Percentiles rank a stretch among this genome's conserved stretches.
phyloP scores from a whole-genome alignment of 2,329 filamentous ascomycete species.

The Tolypocladium capitatum region DNA sequence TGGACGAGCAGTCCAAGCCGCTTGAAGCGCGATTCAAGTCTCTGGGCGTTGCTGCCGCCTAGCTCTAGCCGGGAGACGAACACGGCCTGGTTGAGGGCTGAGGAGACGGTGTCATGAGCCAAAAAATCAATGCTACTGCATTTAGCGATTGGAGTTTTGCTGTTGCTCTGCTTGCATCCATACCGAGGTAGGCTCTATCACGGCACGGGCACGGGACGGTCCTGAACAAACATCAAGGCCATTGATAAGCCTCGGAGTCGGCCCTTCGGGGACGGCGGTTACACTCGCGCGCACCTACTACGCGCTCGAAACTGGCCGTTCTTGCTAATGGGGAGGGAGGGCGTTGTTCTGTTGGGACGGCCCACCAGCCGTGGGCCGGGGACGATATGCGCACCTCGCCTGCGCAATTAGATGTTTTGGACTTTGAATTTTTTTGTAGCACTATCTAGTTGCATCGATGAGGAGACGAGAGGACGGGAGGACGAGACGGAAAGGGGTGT shows the following conservation, averaged over 20 bases:
- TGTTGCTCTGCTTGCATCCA: slow-evolving; percentile 10
- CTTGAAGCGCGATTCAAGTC: slow-evolving; percentile 22
- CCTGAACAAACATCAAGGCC: background rate
- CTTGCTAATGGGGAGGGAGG: background rate
- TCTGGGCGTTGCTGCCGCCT: slow-evolving; percentile 9
- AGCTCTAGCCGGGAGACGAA: background rate
- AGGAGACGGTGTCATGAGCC: background rate
- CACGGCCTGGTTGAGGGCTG: background rate
- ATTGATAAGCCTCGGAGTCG: background rate
- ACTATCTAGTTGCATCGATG: slow-evolving; percentile 6
- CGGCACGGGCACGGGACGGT: background rate
- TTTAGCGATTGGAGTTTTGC: slow-evolving; percentile 25
- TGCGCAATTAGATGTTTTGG: slow-evolving; percentile 5
- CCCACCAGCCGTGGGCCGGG: background rate
- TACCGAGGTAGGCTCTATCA: slow-evolving; percentile 5
- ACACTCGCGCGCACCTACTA: background rate
- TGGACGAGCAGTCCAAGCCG: slow-evolving; percentile 46
- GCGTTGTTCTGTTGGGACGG: background rate
- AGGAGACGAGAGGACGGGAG: background rate
- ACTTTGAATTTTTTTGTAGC: slow-evolving; percentile 17
- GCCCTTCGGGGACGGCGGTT: background rate
- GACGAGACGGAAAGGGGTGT: background rate
- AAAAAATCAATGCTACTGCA: slow-evolving; percentile 13
- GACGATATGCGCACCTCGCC: background rate
- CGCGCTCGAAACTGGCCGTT: background rate